These are phyloP conservation scores for Acanthamoeba royreba DNA, from an alignment of 208 protist genomes.

Conservation along the genomic window DNA sequence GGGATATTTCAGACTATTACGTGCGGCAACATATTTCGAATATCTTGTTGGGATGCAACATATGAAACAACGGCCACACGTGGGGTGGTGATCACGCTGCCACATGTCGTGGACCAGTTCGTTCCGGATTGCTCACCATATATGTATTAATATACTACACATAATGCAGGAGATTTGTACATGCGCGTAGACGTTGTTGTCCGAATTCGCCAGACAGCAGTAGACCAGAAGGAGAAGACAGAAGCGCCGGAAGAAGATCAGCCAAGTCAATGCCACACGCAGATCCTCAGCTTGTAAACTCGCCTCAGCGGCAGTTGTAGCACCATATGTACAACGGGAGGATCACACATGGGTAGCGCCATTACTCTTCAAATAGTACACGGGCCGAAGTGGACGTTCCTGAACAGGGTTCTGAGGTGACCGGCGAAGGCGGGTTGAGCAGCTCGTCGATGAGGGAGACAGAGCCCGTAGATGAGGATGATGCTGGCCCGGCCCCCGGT, in stretches of 20 bases:
- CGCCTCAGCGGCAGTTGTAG: too few relatives aligned
- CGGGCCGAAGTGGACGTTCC: not conserved
- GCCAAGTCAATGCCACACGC: too few relatives aligned
- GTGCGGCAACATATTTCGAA: too few relatives aligned
- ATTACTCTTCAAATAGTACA: not conserved
- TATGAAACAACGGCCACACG: too few relatives aligned
- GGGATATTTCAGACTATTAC: too few relatives aligned
- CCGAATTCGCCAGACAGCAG: not conserved
- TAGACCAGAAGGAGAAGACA: not conserved
- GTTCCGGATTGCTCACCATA: too few relatives aligned
- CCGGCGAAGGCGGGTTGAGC: not conserved
- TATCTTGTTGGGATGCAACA: too few relatives aligned
- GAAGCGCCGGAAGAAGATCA: not conserved
- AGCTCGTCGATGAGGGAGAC: not conserved
- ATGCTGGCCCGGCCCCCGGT: not conserved
- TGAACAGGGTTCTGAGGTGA: not conserved
- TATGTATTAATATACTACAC: too few relatives aligned
- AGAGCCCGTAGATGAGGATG: not conserved
- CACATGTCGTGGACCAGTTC: too few relatives aligned
- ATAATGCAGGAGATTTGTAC: not conserved
- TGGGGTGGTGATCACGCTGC: too few relatives aligned
- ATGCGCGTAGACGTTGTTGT: not conserved
- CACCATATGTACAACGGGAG: too few relatives aligned
- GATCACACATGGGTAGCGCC: not conserved
- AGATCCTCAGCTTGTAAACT: too few relatives aligned